Conservation (phyloP, 192 early-diverging fungal species). For the Coemansia sp. region DNA sequence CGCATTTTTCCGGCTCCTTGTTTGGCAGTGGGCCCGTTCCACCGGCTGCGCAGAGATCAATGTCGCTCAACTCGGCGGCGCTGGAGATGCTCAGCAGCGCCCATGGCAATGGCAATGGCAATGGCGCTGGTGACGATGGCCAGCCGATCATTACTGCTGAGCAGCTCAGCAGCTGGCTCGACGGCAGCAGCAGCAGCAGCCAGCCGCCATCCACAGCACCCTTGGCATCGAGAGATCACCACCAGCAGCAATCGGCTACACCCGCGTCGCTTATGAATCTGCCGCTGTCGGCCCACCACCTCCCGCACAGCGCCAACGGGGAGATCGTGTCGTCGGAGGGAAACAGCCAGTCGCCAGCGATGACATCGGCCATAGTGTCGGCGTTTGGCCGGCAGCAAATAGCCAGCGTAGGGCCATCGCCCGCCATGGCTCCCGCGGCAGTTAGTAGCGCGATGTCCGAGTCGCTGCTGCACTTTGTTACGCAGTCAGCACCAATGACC, state of each 20-base stretch:
- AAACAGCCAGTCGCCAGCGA: neutral
- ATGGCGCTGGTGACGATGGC: neutral
- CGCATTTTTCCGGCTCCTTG: neutral
- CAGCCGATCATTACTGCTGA: neutral
- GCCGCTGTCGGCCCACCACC: conserved; percentile 46
- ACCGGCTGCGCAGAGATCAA: neutral
- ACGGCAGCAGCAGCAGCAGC: neutral
- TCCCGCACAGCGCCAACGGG: conserved; percentile 37
- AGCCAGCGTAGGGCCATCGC: neutral
- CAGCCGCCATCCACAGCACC: neutral
- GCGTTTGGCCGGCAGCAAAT: neutral
- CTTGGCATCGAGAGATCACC: neutral
- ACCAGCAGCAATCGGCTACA: conserved; percentile 22
- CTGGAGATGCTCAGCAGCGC: conserved; percentile 4
- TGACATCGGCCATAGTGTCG: neutral
- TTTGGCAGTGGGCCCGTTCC: neutral
- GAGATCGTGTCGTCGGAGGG: conserved; percentile 11
- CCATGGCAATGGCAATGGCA: neutral
- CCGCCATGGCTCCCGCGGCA: neutral
- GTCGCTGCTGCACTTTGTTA: conserved; percentile 12
- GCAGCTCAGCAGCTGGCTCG: conserved; percentile 6
- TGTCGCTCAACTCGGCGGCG: conserved; percentile 8
- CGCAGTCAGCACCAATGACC: conserved; percentile 42
- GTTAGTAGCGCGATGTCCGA: neutral
- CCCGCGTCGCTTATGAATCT: conserved; percentile 51